Conservation (phyloP, 768 basidiomycete genomes). For the Lactarius sanguifluus region DNA sequence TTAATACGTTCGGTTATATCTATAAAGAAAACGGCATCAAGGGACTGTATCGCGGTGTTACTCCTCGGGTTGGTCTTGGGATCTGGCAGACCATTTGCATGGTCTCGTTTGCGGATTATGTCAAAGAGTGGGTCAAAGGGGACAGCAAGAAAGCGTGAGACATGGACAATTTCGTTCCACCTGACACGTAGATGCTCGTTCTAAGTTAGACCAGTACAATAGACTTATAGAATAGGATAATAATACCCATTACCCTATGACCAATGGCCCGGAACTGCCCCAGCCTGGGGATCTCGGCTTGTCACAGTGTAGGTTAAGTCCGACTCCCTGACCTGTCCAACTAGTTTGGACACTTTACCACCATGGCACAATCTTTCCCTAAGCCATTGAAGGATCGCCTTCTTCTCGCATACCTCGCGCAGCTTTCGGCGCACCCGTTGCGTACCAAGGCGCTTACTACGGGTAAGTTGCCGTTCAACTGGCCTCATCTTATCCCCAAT, state of each 20-base stretch:
- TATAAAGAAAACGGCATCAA: slow-evolving; percentile 96
- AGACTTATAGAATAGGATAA: slow-evolving; percentile 18
- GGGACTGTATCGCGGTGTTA: slow-evolving; percentile 96
- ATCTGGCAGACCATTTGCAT: slow-evolving; percentile 99
- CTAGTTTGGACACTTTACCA: not conserved
- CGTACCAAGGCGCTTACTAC: slow-evolving; percentile 80
- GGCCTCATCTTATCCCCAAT: slow-evolving; percentile 1
- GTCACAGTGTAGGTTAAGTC: not conserved
- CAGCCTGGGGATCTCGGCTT: not conserved
- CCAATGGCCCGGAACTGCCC: not conserved
- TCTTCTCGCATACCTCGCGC: slow-evolving; percentile 66
- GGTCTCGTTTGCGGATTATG: slow-evolving; percentile 97
- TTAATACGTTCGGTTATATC: slow-evolving; percentile 90
- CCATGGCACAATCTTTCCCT: slow-evolving; percentile 30
- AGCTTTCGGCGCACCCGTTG: slow-evolving; percentile 67
- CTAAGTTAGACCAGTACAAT: slow-evolving; percentile 6
- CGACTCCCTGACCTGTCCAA: not conserved
- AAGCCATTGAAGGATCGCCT: slow-evolving; percentile 43
- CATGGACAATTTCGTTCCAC: not conserved
- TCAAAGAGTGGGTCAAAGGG: slow-evolving; percentile 76
- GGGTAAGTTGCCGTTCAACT: slow-evolving; percentile 41
- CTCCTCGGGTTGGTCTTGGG: slow-evolving; percentile 93
- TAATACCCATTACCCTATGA: slow-evolving; percentile 16
- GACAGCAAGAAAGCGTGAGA: slow-evolving; percentile 13
- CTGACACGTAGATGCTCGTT: slow-evolving; percentile 5